phyloP scores from a whole-genome alignment of 2,329 filamentous ascomycete genomes.

The Stachybotrys chlorohalonatus region DNA sequence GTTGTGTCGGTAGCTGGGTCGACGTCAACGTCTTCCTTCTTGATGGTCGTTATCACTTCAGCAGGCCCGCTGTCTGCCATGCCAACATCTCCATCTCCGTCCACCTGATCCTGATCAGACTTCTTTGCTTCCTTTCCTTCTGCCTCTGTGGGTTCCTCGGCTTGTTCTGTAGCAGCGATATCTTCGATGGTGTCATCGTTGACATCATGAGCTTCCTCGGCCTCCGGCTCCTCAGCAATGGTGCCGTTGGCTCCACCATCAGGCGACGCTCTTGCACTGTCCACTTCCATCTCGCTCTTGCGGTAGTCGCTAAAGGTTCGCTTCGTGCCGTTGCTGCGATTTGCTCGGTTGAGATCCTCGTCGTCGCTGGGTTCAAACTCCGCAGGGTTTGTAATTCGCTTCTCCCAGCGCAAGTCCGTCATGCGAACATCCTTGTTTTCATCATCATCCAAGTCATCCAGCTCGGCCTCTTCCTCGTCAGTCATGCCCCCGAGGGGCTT shows the following conservation, averaged over 20 bases:
- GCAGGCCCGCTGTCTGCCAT: slow-evolving; percentile 32
- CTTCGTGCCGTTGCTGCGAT: slow-evolving; percentile 40
- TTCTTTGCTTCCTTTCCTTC: slow-evolving; percentile 6
- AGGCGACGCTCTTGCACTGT: slow-evolving; percentile 28
- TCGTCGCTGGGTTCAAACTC: slow-evolving; percentile 87
- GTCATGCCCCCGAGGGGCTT: slow-evolving; percentile 53
- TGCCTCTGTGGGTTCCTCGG: slow-evolving; percentile 10
- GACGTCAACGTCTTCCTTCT: slow-evolving; percentile 28
- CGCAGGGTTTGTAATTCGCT: slow-evolving; percentile 64
- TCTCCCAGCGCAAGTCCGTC: slow-evolving; percentile 76
- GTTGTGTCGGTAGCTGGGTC: slow-evolving; percentile 21
- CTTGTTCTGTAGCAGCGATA: slow-evolving; percentile 19
- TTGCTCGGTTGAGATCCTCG: slow-evolving; percentile 66
- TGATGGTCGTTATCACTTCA: slow-evolving; percentile 23
- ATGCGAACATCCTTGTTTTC: slow-evolving; percentile 75
- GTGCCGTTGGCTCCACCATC: slow-evolving; percentile 23
- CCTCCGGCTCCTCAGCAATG: slow-evolving; percentile 15
- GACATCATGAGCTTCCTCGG: slow-evolving; percentile 22
- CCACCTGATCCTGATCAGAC: slow-evolving; percentile 22
- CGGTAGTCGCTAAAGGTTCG: slow-evolving; percentile 44
- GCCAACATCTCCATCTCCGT: slow-evolving; percentile 41
- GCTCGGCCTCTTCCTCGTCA: slow-evolving; percentile 57
- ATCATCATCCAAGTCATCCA: slow-evolving; percentile 70
- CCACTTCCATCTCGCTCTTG: slow-evolving; percentile 28
- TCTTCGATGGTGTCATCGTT: slow-evolving; percentile 37